phyloP scores from a whole-genome alignment of 1,284 basidiomycete species.

The Ceratobasidium sp. region DNA sequence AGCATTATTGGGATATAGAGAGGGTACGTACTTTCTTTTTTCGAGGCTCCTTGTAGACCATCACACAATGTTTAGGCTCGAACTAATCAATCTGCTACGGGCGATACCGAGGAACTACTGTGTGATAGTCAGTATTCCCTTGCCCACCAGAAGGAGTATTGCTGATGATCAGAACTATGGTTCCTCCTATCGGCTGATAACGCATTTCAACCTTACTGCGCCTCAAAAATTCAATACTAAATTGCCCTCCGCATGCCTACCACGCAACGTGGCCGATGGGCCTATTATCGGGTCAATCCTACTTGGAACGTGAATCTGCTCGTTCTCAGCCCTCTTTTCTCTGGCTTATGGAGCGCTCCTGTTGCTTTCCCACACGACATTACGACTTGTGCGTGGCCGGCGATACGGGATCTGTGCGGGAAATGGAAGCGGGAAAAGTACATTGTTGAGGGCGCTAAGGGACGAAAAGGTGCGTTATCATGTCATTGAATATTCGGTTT shows the following conservation, averaged over 20 bases:
- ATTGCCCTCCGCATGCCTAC: not conserved
- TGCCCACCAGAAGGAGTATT: constrained; percentile 48
- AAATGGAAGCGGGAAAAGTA: constrained; percentile 97
- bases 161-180: not conserved
- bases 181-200: not conserved
- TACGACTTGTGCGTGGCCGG: constrained; percentile 90
- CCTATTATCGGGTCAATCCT: not conserved
- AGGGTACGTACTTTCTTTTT: constrained; percentile 60
- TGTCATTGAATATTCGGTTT: not conserved
- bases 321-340: constrained; percentile 77
- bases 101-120: constrained; percentile 86
- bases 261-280: not conserved
- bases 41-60: not conserved
- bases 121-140: constrained; percentile 70
- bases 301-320: not conserved
- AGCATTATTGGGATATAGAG: constrained; percentile 83
- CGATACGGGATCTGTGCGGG: constrained; percentile 96
- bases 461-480: constrained; percentile 79
- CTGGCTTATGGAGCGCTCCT: constrained; percentile 97
- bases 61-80: constrained; percentile 51
- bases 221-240: not conserved
- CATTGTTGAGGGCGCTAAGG: constrained; percentile 94
- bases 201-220: not conserved
- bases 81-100: constrained; percentile 60
- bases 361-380: constrained; percentile 93